These are phyloP conservation scores for Phaseolus lunatus DNA, from an alignment of 306 rosid genomes.

Conservation along the genomic window DNA sequence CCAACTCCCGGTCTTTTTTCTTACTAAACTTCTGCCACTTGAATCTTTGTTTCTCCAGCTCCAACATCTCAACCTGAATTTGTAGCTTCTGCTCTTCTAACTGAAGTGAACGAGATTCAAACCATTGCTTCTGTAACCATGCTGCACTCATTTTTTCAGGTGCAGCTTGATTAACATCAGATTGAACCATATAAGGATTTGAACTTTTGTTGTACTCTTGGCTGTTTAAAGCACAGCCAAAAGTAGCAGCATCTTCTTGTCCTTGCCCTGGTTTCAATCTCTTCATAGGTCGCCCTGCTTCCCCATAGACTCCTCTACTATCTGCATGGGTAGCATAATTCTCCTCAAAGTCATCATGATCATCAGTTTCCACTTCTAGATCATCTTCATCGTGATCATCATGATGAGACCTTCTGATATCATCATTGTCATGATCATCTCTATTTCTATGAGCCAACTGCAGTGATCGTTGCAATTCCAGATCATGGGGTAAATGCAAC, in stretches of 20 bases:
- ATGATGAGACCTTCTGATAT: constrained; percentile 62
- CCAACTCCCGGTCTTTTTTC: constrained; percentile 86
- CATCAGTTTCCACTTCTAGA: constrained; percentile 71
- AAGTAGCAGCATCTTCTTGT: constrained; percentile 54
- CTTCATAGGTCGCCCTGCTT: constrained; percentile 60
- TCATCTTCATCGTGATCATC: constrained; percentile 84
- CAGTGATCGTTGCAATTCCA: constrained; percentile 79
- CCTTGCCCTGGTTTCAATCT: constrained; percentile 59
- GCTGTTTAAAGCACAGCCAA: constrained; percentile 58
- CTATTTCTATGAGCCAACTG: constrained; percentile 75
- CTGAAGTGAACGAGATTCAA: constrained; percentile 69
- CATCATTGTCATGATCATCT: constrained; percentile 76
- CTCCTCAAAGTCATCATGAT: constrained; percentile 74
- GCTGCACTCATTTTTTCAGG: constrained; percentile 66
- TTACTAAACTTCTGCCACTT: constrained; percentile 85
- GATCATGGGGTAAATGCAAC: constrained; percentile 91
- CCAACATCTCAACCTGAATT: constrained; percentile 77
- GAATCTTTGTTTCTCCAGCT: constrained; percentile 77
- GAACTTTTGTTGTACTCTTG: constrained; percentile 61
- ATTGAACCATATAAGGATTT: constrained; percentile 50
- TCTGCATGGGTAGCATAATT: constrained; percentile 63
- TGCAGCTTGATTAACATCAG: constrained; percentile 58
- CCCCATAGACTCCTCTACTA: constrained; percentile 53
- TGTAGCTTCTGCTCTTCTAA: constrained; percentile 87
- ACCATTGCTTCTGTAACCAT: constrained; percentile 76